Base-by-base conservation (phyloP, 163 green algal species). In the Chlorella variabilis region DNA sequence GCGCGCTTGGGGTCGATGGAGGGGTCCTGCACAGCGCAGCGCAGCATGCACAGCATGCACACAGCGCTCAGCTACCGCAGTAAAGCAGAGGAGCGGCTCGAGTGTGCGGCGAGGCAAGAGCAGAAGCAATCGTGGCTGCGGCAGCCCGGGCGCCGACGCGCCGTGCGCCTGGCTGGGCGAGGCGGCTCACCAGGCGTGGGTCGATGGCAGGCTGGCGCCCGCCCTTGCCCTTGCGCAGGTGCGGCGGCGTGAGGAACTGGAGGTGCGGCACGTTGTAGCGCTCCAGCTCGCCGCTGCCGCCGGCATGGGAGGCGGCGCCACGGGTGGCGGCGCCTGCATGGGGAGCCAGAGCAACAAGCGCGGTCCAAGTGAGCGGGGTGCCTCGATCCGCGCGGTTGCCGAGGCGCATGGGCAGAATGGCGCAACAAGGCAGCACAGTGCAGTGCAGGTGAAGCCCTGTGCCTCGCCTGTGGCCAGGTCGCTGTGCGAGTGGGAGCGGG, bases 1-100 rank as follows among this genome's bases (percentile, higher is more conserved):
- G 93, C 93, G 31, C 88, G 88, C 68, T 92, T 92, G 41, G 91
- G 90, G 75, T 96, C 91, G 5, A 97, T 91, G 45, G 66, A 84
- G 31, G 94, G 94, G 84, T 96, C 91, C 67, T 76, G 74, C 59
- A 38, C n/a, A 18, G 59, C 59, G 38, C 59, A 67, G 59, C 59
- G 7, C 23, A 25, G 66, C 25, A 38, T 20, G 34, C 3, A 33
- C 7, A 34, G 21, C 13, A 20, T 29, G 11, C 39, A 58, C 54
- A 63, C 23, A 33, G 54, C 18, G 11, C 11, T 23, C 45, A 15
- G 15, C 45, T 62, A 15, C 54, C 25, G 54, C 20, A 62, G 45
- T 9, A 62, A 29, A 62, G 15, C 54, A 62, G 25, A 62, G 54
- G 20, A 29, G 4, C 29, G 2, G 54, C n/a, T n/a, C n/a, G n/a